Base-by-base conservation (phyloP, 2,329 filamentous ascomycete species). In the Cercospora janseana region DNA sequence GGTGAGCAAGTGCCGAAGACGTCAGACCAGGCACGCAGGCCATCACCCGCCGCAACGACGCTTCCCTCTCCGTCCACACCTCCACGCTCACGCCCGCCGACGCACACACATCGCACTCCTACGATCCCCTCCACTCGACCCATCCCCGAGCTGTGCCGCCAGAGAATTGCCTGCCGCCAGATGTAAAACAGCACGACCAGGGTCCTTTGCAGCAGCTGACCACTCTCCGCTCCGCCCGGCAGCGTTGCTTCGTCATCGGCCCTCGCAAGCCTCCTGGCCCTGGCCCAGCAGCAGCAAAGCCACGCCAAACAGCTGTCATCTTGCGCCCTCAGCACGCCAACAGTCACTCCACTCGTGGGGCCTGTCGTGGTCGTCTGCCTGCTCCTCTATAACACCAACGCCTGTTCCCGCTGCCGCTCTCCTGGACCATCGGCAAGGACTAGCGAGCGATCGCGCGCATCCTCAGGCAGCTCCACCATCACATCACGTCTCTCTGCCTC, bases 141-240 rank as follows among this genome's bases (percentile, higher is more conserved):
- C 29, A 20, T 45, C 41, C n/a, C n/a, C n/a, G n/a, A n/a, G n/a
- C n/a, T n/a, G n/a, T n/a, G n/a, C n/a, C n/a, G n/a, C n/a, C n/a
- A n/a, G n/a, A 31, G 21, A 10, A 6, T 32, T 32, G 26, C 37
- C 27, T 23, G 21, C 29, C 29, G 32, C 26, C 52, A 51, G 47
- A 58, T 56, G 55, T 56, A 51, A 55, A 52, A 52, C 47, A 43
- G 23, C 47, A 35, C 29, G 38, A 53, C 52, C 50, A 54, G 50
- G 50, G 53, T 52, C 53, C 50, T 38, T 32, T 38, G 51, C 44
- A 38, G 48, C 50, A 56, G 47, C 48, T 49, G 43, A 52, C 51
- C 46, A 53, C 38, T 49, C 29, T 52, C 54, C 38, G 49, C 55
- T 35, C 40, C 49, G 54, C 54, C 51, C 43, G 46, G 37, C 35